Evolutionary conservation across 1,139 yeast genomes (phyloP).

Genomic region (Yamadazyma pseudoaaseri): DNA sequence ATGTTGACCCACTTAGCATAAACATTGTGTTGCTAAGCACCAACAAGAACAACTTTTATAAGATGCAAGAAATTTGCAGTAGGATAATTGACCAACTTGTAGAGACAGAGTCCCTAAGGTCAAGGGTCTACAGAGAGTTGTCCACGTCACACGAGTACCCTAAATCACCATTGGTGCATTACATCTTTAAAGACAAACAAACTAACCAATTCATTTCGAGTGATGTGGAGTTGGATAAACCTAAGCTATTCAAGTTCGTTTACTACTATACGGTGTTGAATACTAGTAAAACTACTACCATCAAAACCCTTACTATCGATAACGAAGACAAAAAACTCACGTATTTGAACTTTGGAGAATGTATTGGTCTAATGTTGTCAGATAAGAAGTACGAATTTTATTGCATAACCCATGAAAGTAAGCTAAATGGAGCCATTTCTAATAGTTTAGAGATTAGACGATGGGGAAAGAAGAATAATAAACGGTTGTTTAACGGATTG

Average conservation of each 20-base stretch:
- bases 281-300: conserved; percentile 27
- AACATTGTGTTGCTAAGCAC: conserved; percentile 78
- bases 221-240: conserved; percentile 18
- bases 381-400: conserved; percentile 38
- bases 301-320: conserved; percentile 15
- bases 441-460: conserved; percentile 33
- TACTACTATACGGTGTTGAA: conserved; percentile 32
- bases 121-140: conserved; percentile 37
- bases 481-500: conserved; percentile 32
- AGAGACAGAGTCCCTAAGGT: conserved; percentile 31
- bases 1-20: conserved; percentile 26
- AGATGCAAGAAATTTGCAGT: conserved; percentile 61
- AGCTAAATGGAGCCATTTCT: conserved; percentile 31
- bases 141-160: conserved; percentile 30
- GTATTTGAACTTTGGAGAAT: conserved; percentile 26
- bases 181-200: conserved; percentile 69
- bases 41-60: conserved; percentile 77
- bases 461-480: conserved; percentile 40
- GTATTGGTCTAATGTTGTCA: conserved; percentile 38
- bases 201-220: conserved; percentile 41
- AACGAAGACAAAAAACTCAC: conserved; percentile 29
- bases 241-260: conserved; percentile 23
- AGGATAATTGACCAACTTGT: conserved; percentile 47
- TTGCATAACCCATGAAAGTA: conserved; percentile 32
- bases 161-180: conserved; percentile 47